These are phyloP conservation scores for Neurospora sp. DNA, from an alignment of 495 filamentous ascomycete species.

Conservation along the genomic window DNA sequence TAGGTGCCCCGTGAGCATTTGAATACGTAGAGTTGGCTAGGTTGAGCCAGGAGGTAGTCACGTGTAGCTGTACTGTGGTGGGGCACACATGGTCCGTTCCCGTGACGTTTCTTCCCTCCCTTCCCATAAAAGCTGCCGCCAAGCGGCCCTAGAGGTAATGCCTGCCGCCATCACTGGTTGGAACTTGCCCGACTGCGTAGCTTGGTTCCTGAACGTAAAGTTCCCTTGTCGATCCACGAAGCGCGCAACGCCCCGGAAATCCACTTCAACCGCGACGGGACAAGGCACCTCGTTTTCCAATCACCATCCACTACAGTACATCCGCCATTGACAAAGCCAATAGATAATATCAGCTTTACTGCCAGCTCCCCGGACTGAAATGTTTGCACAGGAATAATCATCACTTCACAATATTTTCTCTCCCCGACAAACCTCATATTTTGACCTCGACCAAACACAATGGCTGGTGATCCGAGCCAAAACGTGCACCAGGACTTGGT, in stretches of 20 bases:
- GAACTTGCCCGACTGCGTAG: neutral
- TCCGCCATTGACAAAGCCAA: neutral
- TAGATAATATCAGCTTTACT: neutral
- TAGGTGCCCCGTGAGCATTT: neutral
- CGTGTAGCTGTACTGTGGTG: neutral
- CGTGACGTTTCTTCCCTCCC: neutral
- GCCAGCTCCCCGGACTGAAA: neutral
- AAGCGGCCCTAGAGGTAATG: neutral
- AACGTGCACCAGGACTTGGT: constrained; percentile 28
- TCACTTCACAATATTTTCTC: neutral
- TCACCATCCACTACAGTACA: neutral
- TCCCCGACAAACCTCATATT: neutral
- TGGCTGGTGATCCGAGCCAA: constrained; percentile 25
- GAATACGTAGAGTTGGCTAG: neutral
- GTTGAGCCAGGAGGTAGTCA: neutral
- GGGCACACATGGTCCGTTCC: neutral
- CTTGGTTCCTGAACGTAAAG: neutral
- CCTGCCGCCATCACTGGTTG: neutral
- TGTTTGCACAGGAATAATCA: neutral
- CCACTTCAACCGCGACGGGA: neutral
- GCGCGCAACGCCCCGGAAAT: neutral
- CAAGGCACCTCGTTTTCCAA: neutral
- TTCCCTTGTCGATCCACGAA: neutral
- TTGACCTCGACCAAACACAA: constrained; percentile 1
- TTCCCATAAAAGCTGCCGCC: neutral